Percentiles rank a stretch among this genome's conserved stretches.
Evolutionary conservation across 2,329 filamentous ascomycete genomes (phyloP).

Genomic region (Diaporthe caulivora): DNA sequence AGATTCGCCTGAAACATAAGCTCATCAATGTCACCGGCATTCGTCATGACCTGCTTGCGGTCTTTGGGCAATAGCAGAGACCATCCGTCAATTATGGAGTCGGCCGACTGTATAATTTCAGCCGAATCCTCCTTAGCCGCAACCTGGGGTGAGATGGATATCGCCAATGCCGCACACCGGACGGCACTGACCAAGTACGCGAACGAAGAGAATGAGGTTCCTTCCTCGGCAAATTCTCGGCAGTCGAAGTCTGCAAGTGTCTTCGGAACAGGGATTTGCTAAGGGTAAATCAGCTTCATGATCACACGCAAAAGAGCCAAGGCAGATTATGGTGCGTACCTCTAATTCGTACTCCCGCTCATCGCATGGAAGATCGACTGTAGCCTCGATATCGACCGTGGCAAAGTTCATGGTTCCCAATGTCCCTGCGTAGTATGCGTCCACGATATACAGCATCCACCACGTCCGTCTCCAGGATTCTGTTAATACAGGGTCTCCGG

Average conservation of each 20-base stretch:
- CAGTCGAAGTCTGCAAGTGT: neutral
- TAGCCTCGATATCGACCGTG: neutral
- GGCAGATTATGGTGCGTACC: neutral
- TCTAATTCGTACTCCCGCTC: constrained; percentile 4
- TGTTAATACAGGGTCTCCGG: neutral
- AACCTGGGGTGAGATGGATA: neutral
- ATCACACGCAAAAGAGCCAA: neutral
- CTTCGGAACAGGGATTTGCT: neutral
- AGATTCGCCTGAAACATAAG: constrained; percentile 13
- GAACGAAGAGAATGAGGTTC: neutral
- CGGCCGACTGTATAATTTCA: constrained; percentile 1
- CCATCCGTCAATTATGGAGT: constrained; percentile 14
- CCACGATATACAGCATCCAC: constrained; percentile 13
- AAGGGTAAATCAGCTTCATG: neutral
- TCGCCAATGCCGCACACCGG: neutral
- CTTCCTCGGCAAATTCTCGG: neutral
- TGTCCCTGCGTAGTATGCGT: constrained; percentile 7
- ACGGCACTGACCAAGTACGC: constrained; percentile 9
- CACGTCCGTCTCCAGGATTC: constrained; percentile 11
- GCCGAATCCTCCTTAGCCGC: constrained; percentile 3
- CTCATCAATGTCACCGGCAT: neutral
- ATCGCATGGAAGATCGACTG: neutral
- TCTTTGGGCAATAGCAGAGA: constrained; percentile 4
- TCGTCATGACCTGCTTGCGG: constrained; percentile 1
- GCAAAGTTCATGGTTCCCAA: constrained; percentile 18